Evolutionary conservation across 148 eudicot genomes (phyloP).

Genomic region (Arbutus unedo): DNA sequence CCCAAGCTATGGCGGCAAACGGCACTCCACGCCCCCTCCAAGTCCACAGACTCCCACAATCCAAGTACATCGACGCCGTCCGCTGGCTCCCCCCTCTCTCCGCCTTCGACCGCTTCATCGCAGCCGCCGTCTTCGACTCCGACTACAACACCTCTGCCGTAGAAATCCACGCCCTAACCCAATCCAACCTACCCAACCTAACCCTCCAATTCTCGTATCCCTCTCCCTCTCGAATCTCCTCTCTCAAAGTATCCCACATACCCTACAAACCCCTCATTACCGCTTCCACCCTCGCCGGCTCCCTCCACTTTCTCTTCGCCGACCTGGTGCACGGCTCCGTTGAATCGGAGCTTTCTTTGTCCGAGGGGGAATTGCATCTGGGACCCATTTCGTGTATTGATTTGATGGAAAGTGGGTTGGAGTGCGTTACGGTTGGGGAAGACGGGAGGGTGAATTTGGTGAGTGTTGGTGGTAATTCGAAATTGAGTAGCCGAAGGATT

Average conservation of each 20-base stretch:
- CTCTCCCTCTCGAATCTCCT: slow-evolving; percentile 48
- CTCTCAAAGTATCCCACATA: slow-evolving; percentile 39
- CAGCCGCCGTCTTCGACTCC: slow-evolving; percentile 48
- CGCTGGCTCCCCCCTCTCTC: slow-evolving; percentile 67
- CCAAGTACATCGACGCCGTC: slow-evolving; percentile 59
- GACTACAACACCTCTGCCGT: slow-evolving; percentile 45
- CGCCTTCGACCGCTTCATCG: slow-evolving; percentile 57
- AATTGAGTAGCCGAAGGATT: slow-evolving; percentile 31
- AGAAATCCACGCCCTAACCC: slow-evolving; percentile 50
- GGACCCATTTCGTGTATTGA: slow-evolving; percentile 62
- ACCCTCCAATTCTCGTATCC: slow-evolving; percentile 38
- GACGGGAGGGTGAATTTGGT: slow-evolving; percentile 89
- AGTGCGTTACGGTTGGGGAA: slow-evolving; percentile 74
- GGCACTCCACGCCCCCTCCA: slow-evolving; percentile 28
- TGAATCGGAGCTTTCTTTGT: slow-evolving; percentile 23
- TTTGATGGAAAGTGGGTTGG: slow-evolving; percentile 47
- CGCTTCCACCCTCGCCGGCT: slow-evolving; percentile 48
- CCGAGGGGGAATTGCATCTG: slow-evolving; percentile 39
- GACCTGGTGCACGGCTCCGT: slow-evolving; percentile 24
- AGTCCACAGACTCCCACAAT: slow-evolving; percentile 56
- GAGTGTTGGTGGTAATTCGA: slow-evolving; percentile 24
- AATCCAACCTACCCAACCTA: slow-evolving; percentile 27
- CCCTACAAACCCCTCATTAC: slow-evolving; percentile 43
- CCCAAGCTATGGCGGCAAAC: slow-evolving; percentile 50
- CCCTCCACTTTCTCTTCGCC: slow-evolving; percentile 45